Evolutionary conservation across 2,329 filamentous ascomycete genomes (phyloP), one percentile per base, ranked within the genome.

Genomic region (Pseudogymnoascus verrucosus): DNA sequence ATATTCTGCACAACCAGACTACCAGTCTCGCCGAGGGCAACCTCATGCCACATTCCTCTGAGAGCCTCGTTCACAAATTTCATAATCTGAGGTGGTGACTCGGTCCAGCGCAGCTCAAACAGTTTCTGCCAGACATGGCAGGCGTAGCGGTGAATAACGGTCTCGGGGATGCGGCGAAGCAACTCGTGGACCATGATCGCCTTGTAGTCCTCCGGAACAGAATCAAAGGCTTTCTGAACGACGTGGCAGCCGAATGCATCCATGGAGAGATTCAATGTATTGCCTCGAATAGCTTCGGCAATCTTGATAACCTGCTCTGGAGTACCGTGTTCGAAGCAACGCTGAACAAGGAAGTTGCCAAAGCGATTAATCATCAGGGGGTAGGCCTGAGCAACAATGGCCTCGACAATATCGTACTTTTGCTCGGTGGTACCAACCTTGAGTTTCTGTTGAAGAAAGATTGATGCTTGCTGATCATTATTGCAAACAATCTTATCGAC

Each of bases 61-160:
- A 99, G 84, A 65, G 95, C 90, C 70, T 98, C 92, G 72, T 99
- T 99, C 77, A 99, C 96, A 71, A 91, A 96, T 72, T 90, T 90
- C 95, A 99, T 99, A 77, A 99, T 96, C 76, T 97, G 93, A 23
- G 95, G 95, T 44, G 95, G 95, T 40, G 92, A 90, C 71, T 93
- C 89, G 67, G 88, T 91, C 95, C 95, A 99, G 72, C 95, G 89
- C 69, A 99, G 85, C 76, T 99, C 95, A 75, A 99, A 99, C 28
- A 99, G 85, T 80, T 99, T 99, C 80, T 99, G 95, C 95, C 95
- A 99, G 67, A 99, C 95, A 76, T 99, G 95, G 73, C 95, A 99
- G 65, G 95, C 95, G 77, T 99, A 99, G 69, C 96, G 90, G 77
- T 99, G 96, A 73, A 99, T 95, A 68, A 99, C 93, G 2, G 95